A percentile compares a stretch with the other conserved stretches of the same genome.
Conservation (phyloP, 495 filamentous ascomycete genomes). For the Talaromyces nanjingensis region DNA sequence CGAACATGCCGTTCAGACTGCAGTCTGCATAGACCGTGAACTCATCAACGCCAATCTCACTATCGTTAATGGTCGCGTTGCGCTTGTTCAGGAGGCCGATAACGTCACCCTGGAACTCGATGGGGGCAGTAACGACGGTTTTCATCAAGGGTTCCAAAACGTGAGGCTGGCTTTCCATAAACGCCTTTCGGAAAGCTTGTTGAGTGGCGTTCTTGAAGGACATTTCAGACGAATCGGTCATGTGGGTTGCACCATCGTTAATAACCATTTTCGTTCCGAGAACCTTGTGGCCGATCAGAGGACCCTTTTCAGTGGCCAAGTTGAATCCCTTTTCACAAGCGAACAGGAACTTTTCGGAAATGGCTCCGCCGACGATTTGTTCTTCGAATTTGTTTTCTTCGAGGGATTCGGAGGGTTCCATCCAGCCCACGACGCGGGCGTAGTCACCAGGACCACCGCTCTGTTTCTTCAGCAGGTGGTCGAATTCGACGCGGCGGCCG, state of each 20-base stretch:
- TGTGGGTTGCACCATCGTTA: slow-evolving; percentile 96
- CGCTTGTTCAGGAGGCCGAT: slow-evolving; percentile 95
- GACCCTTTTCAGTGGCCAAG: slow-evolving; percentile 76
- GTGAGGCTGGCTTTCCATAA: slow-evolving; percentile 65
- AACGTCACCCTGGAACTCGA: slow-evolving; percentile 96
- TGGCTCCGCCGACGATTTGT: slow-evolving; percentile 79
- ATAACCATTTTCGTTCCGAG: slow-evolving; percentile 85
- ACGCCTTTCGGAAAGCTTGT: slow-evolving; percentile 95
- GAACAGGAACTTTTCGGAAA: slow-evolving; percentile 92
- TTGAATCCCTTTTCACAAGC: slow-evolving; percentile 97
- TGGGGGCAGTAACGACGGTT: slow-evolving; percentile 88
- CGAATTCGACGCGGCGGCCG: slow-evolving; percentile 66
- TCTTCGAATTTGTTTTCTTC: slow-evolving; percentile 80
- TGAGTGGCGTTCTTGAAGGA: slow-evolving; percentile 96
- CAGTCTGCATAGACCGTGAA: slow-evolving; percentile 94
- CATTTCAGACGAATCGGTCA: slow-evolving; percentile 97
- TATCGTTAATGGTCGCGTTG: slow-evolving; percentile 89
- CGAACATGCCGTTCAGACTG: slow-evolving; percentile 94
- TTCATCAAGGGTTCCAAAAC: slow-evolving; percentile 98
- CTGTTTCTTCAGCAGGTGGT: slow-evolving; percentile 94
- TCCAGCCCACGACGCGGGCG: slow-evolving; percentile 84
- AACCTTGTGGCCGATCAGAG: slow-evolving; percentile 88
- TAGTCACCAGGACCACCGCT: slow-evolving; percentile 95
- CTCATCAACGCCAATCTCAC: slow-evolving; percentile 89
- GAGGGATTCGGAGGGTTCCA: slow-evolving; percentile 73